A percentile compares a stretch with the other conserved stretches of the same genome.
These are phyloP conservation scores for Orobanche coerulescens DNA, from an alignment of 257 asterid genomes.

Conservation along the genomic window DNA sequence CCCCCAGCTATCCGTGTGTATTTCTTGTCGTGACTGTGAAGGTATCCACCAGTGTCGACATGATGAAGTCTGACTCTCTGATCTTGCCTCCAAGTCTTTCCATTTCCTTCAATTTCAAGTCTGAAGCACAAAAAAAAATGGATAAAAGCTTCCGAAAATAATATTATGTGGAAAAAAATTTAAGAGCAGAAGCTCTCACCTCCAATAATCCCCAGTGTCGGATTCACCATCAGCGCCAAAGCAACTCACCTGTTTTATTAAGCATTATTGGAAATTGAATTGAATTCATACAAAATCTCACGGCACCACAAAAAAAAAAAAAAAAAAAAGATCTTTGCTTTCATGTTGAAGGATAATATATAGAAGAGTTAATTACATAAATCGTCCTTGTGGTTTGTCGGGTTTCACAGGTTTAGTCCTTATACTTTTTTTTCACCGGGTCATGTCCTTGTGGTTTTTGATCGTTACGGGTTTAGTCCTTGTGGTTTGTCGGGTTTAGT, in stretches of 20 bases:
- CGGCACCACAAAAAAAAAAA: too few species aligned
- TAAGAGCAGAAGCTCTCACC: slow-evolving; percentile 29
- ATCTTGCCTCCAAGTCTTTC: slow-evolving; percentile 86
- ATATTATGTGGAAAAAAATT: not conserved
- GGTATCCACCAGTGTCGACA: slow-evolving; percentile 66
- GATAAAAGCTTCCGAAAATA: not conserved
- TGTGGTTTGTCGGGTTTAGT: too few species aligned
- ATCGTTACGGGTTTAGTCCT: too few species aligned
- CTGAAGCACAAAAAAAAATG: slow-evolving; percentile 29
- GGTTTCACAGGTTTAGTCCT: too few species aligned
- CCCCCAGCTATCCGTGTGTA: slow-evolving; percentile 80
- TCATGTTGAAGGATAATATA: too few species aligned
- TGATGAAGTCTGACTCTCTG: slow-evolving; percentile 74
- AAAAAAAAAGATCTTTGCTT: too few species aligned
- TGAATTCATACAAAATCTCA: too few species aligned
- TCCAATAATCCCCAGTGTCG: slow-evolving; percentile 81
- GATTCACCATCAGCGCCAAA: slow-evolving; percentile 64
- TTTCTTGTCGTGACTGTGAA: slow-evolving; percentile 88
- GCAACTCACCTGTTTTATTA: slow-evolving; percentile 65
- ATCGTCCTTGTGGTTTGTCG: too few species aligned
- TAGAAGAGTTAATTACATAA: too few species aligned
- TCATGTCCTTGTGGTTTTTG: too few species aligned
- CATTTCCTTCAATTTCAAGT: slow-evolving; percentile 74
- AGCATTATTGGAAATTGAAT: too few species aligned
- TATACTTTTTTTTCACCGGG: too few species aligned